phyloP scores from a whole-genome alignment of 140 eudicot genomes.

The Cichorium intybus region DNA sequence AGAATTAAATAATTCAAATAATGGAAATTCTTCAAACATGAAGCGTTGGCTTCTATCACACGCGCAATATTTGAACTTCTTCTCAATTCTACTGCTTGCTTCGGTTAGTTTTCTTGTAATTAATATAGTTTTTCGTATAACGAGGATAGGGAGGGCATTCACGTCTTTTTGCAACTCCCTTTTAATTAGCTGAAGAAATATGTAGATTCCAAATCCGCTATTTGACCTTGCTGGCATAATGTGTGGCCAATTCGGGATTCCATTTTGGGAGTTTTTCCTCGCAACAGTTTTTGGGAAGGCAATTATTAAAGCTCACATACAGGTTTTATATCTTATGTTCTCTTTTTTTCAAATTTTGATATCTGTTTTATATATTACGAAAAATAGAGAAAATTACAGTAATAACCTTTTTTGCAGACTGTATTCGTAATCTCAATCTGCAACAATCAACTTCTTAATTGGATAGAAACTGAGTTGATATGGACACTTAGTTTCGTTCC shows the following conservation, averaged over 20 bases:
- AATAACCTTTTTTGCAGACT: conserved; percentile 48
- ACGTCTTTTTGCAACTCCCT: background rate
- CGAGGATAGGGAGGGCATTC: background rate
- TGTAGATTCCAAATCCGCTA: conserved; percentile 83
- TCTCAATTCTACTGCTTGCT: conserved; percentile 66
- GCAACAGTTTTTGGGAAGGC: conserved; percentile 86
- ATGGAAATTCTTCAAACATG: conserved; percentile 39
- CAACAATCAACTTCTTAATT: conserved; percentile 64
- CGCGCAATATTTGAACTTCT: conserved; percentile 67
- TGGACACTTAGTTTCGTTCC: conserved; percentile 61
- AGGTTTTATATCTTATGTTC: conserved; percentile 36
- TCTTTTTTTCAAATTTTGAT: background rate
- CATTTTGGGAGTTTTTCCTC: conserved; percentile 78
- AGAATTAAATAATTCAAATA: conserved; percentile 42
- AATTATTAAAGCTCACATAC: conserved; percentile 72
- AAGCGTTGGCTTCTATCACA: conserved; percentile 69
- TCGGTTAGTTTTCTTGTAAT: conserved; percentile 54
- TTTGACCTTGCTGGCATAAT: conserved; percentile 91
- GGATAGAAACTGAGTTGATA: conserved; percentile 61
- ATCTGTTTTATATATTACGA: background rate
- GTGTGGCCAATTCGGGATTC: conserved; percentile 93
- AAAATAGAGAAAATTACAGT: background rate
- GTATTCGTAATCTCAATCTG: conserved; percentile 59
- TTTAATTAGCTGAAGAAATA: background rate
- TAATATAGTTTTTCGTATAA: no score